These are phyloP conservation scores for Wickerhamomyces strasburgensis DNA, from an alignment of 805 yeast species.

Conservation along the genomic window DNA sequence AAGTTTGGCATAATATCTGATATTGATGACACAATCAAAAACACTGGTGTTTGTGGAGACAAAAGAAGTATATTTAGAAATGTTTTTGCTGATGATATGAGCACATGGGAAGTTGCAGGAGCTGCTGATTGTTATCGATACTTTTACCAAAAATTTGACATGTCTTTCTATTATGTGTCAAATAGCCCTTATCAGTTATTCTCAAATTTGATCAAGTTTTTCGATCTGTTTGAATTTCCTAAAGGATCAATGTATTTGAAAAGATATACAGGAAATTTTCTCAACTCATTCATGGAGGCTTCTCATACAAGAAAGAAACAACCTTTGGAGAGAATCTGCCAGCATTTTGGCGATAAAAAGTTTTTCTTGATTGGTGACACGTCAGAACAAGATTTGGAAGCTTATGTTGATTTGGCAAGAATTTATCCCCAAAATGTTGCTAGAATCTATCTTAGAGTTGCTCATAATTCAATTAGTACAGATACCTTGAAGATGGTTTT, in stretches of 20 bases:
- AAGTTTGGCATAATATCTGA: slow-evolving; percentile 83
- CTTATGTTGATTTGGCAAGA: slow-evolving; percentile 68
- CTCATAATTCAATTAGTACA: slow-evolving; percentile 63
- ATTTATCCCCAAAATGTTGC: slow-evolving; percentile 56
- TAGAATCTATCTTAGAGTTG: slow-evolving; percentile 79
- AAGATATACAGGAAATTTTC: slow-evolving; percentile 76
- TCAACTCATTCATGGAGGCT: slow-evolving; percentile 82
- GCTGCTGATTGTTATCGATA: slow-evolving; percentile 67
- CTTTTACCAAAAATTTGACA: slow-evolving; percentile 37
- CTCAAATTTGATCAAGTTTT: slow-evolving; percentile 39
- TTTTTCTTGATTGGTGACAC: slow-evolving; percentile 91
- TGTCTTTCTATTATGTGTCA: slow-evolving; percentile 87
- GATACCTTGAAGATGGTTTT: slow-evolving; percentile 23
- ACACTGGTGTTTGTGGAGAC: slow-evolving; percentile 87
- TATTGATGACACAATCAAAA: slow-evolving; percentile 89
- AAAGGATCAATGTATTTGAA: slow-evolving; percentile 80
- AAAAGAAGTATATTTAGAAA: slow-evolving; percentile 78
- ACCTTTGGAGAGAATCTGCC: slow-evolving; percentile 55
- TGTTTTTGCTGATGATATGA: slow-evolving; percentile 61
- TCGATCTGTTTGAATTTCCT: slow-evolving; percentile 57
- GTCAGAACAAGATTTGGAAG: slow-evolving; percentile 93
- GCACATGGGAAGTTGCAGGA: slow-evolving; percentile 68
- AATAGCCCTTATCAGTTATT: slow-evolving; percentile 93
- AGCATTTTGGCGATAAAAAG: slow-evolving; percentile 71
- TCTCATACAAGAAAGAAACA: slow-evolving; percentile 74